phyloP scores from a whole-genome alignment of 768 basidiomycete genomes.

The Rickenella mellea region DNA sequence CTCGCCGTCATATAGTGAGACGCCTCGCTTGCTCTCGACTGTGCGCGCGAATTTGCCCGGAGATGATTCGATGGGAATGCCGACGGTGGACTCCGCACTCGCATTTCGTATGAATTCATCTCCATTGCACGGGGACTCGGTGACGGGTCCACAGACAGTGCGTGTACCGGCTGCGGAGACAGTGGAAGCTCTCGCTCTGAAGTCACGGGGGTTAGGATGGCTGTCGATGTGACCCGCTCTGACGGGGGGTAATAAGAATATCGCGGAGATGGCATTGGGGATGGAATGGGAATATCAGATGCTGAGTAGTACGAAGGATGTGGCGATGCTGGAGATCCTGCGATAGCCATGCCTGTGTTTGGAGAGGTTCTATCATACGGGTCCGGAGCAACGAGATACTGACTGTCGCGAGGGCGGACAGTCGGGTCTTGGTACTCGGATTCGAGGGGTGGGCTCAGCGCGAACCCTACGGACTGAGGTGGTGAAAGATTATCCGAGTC shows the following conservation, averaged over 20 bases:
- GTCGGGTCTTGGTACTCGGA: background rate
- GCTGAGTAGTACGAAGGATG: constrained; percentile 53
- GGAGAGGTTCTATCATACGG: background rate
- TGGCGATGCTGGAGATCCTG: constrained; percentile 17
- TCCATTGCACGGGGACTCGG: constrained; percentile 24
- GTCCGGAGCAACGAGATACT: background rate
- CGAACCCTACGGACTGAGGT: background rate
- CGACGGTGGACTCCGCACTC: constrained; percentile 18
- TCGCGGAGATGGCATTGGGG: constrained; percentile 39
- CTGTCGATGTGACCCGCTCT: constrained; percentile 9
- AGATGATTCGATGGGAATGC: background rate
- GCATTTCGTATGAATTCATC: constrained; percentile 30
- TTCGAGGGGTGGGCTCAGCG: constrained; percentile 6
- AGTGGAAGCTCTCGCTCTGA: constrained; percentile 2
- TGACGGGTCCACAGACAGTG: constrained; percentile 11
- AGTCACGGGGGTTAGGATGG: constrained; percentile 2
- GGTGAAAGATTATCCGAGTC: constrained; percentile 4
- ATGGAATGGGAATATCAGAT: constrained; percentile 39
- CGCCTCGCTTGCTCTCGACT: background rate
- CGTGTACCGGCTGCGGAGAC: constrained; percentile 1
- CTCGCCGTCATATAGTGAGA: background rate
- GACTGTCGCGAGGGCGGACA: background rate
- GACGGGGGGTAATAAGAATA: constrained; percentile 15
- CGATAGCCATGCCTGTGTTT: background rate
- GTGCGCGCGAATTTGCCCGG: background rate